phyloP scores from a whole-genome alignment of 305 asterid species.

The Fraxinus sp. region DNA sequence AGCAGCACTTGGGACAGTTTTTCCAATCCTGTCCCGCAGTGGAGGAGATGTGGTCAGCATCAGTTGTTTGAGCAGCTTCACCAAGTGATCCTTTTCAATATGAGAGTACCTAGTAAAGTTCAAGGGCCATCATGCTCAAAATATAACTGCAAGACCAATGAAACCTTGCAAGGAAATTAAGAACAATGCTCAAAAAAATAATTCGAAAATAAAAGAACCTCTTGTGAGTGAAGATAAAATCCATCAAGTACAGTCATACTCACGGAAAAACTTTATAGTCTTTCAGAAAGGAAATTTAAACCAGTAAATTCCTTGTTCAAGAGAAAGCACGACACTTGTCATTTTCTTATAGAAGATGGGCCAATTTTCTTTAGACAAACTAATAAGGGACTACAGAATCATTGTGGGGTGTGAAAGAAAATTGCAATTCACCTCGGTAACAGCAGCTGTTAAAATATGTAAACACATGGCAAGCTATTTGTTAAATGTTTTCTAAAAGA shows the following conservation, averaged over 20 bases:
- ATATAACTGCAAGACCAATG: conserved; percentile 3
- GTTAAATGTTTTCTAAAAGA: not conserved
- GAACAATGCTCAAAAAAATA: conserved; percentile 3
- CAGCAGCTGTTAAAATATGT: not conserved
- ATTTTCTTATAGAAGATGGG: conserved; percentile 8
- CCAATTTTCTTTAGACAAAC: conserved; percentile 18
- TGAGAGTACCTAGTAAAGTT: conserved; percentile 71
- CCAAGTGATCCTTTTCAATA: conserved; percentile 73
- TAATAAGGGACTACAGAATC: conserved; percentile 11
- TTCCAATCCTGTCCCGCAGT: conserved; percentile 46
- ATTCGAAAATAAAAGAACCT: not conserved
- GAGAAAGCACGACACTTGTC: not conserved
- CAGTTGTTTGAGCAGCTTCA: conserved; percentile 79
- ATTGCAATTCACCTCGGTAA: not conserved
- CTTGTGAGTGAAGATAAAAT: conserved; percentile 8
- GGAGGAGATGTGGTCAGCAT: conserved; percentile 69
- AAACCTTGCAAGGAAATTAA: conserved; percentile 21
- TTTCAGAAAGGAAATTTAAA: not conserved
- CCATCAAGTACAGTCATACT: conserved; percentile 10
- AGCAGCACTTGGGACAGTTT: conserved; percentile 66
- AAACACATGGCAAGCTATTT: not conserved
- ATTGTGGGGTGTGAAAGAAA: conserved; percentile 21
- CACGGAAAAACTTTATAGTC: not conserved
- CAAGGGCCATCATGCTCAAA: conserved; percentile 17
- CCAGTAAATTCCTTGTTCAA: not conserved